Base-by-base conservation (phyloP, 208 protist species). In the Dictyostelium gargantuum region DNA sequence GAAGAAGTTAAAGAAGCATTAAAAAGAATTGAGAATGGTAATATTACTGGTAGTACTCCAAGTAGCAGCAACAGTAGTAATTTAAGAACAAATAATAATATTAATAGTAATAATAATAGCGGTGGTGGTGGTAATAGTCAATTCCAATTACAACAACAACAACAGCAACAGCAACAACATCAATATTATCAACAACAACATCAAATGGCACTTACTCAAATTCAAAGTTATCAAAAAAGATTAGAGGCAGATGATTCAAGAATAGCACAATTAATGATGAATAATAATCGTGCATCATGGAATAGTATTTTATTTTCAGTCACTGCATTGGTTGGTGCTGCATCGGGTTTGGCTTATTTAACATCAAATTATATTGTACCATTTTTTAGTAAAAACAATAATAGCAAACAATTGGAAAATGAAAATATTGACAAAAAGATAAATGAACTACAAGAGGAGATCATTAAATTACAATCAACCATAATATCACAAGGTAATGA, bases 1-100 rank as follows among this genome's bases (percentile, higher is more conserved):
- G 86, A 92, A 17, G 86, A 92, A 35, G 84, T 92, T 42, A 84
- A 81, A 68, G 86, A 92, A 38, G 86, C 86, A 29, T 68, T 92
- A n/a, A 81, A 52, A 63, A 40, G 63, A 68, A 26, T 84, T 46
- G 72, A 80, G 35, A 42, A 35, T 48, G 75, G 52, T 42, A 61
- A 80, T 61, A 50, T 40, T 35, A 44, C 15, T 29, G 17, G 72
- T 48, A 13, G 2, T 35, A 52, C 17, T 42, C 23, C 38, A 6
- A 21, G 2, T 10, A 46, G 6, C 3, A 29, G 1, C 0, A 50
- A 11, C 19, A 29, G 15, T 26, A 38, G n/a, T 40, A 19, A 1
- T 21, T 52, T 3, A 38, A 76, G 29, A 54, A 35, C 42, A 38
- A 70, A 38, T 35, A 58, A 68, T 26, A 46, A 38, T n/a, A 48